These are phyloP conservation scores for Haplosporangium sp. DNA, from an alignment of 371 early-diverging fungal genomes.

Conservation along the genomic window DNA sequence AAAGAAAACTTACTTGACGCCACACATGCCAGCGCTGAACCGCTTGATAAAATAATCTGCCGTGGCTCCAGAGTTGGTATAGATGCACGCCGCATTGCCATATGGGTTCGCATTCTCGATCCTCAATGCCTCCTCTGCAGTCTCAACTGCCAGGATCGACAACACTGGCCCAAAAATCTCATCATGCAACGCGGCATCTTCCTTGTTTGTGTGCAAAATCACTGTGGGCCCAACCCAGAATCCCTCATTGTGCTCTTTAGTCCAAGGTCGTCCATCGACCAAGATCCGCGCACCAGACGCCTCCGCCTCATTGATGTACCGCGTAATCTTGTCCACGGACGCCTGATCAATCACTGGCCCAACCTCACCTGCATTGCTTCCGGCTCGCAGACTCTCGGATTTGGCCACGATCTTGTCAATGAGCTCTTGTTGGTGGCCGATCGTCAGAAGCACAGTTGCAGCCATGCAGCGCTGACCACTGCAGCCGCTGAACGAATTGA, in stretches of 20 bases:
- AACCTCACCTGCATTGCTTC: constrained; percentile 59
- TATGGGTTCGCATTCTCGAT: constrained; percentile 77
- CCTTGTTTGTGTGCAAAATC: constrained; percentile 61
- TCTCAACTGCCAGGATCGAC: constrained; percentile 63
- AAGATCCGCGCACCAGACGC: constrained; percentile 66
- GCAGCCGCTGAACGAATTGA: constrained; percentile 76
- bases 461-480: constrained; percentile 78
- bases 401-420: constrained; percentile 65
- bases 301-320: constrained; percentile 66
- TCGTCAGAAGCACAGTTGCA: constrained; percentile 74
- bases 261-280: constrained; percentile 75
- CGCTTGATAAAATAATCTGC: constrained; percentile 72
- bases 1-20: constrained; percentile 65
- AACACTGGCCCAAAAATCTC: constrained; percentile 86
- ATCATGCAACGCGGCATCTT: constrained; percentile 72
- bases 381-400: constrained; percentile 61
- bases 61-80: constrained; percentile 67
- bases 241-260: constrained; percentile 54
- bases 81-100: constrained; percentile 81
- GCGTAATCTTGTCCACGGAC: constrained; percentile 65
- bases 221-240: constrained; percentile 80
- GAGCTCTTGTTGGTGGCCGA: constrained; percentile 73
- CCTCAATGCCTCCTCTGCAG: constrained; percentile 69
- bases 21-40: constrained; percentile 79
- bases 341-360: constrained; percentile 78